Evolutionary conservation across 768 basidiomycete species (phyloP).

Genomic region (Myochromella boudieri): DNA sequence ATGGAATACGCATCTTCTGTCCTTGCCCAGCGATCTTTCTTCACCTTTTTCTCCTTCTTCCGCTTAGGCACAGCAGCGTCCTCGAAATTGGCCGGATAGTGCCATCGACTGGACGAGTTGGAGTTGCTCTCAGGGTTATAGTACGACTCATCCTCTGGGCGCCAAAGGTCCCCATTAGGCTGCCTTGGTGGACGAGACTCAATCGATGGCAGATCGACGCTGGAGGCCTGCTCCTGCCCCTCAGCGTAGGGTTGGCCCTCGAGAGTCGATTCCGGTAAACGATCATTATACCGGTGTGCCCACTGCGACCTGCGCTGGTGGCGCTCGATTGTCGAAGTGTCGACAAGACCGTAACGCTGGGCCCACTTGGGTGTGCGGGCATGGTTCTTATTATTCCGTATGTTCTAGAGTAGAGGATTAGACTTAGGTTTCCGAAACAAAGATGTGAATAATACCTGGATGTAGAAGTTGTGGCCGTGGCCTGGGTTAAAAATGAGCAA

Average conservation of each 20-base stretch:
- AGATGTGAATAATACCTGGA: conserved; percentile 54
- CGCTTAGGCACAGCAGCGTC: conserved; percentile 49
- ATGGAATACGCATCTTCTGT: conserved; percentile 81
- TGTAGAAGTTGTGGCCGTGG: conserved; percentile 92
- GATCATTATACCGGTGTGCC: conserved; percentile 85
- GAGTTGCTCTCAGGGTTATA: conserved; percentile 49
- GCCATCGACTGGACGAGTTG: conserved; percentile 65
- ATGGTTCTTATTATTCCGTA: conserved; percentile 93
- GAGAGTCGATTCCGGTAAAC: conserved; percentile 65
- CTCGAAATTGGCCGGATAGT: conserved; percentile 83
- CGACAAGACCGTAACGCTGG: conserved; percentile 84
- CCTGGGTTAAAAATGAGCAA: conserved; percentile 39
- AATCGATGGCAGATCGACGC: conserved; percentile 35
- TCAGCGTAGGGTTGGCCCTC: conserved; percentile 76
- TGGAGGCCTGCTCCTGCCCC: conserved; percentile 64
- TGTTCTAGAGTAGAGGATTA: conserved; percentile 58
- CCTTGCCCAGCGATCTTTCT: conserved; percentile 86
- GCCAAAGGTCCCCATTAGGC: conserved; percentile 66
- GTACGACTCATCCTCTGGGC: conserved; percentile 71
- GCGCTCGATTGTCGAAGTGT: conserved; percentile 74
- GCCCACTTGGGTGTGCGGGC: conserved; percentile 96
- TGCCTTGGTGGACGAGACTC: conserved; percentile 32
- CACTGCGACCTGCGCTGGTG: conserved; percentile 82
- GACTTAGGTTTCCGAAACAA: conserved; percentile 1
- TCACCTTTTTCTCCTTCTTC: conserved; percentile 71